Evolutionary conservation across 2,329 filamentous ascomycete genomes (phyloP).

Genomic region (Teratosphaeria gauchensis): DNA sequence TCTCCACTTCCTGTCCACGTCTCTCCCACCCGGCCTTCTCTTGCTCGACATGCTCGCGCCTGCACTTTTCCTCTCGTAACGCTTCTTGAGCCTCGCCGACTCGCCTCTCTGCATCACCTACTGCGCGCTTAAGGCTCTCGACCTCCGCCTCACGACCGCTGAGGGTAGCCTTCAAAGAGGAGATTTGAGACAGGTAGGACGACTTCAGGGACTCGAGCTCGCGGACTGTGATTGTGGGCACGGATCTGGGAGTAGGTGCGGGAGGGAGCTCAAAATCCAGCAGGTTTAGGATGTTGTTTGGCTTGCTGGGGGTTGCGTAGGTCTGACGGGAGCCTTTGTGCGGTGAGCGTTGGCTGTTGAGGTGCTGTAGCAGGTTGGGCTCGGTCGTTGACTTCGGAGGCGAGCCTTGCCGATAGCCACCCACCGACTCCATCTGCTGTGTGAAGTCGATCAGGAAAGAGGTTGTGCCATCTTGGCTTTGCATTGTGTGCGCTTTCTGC

Average conservation of each 20-base stretch:
- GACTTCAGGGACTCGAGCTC: constrained; percentile 92
- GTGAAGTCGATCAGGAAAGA: constrained; percentile 84
- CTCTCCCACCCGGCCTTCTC: constrained; percentile 79
- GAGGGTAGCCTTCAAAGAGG: constrained; percentile 81
- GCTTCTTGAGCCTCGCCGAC: constrained; percentile 79
- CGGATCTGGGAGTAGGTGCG: constrained; percentile 79
- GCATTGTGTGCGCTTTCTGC: constrained; percentile 29
- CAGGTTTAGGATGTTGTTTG: constrained; percentile 53
- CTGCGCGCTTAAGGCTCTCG: constrained; percentile 72
- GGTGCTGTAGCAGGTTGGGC: constrained; percentile 36
- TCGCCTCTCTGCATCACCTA: constrained; percentile 82
- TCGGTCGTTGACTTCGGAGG: constrained; percentile 42
- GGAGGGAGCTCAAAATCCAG: constrained; percentile 92
- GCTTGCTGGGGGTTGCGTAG: constrained; percentile 34
- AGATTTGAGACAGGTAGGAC: constrained; percentile 82
- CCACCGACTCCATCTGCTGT: constrained; percentile 57
- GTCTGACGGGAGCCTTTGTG: constrained; percentile 26
- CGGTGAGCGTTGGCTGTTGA: constrained; percentile 34
- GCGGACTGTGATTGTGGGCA: constrained; percentile 81
- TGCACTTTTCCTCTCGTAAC: constrained; percentile 63
- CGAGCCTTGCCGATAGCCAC: constrained; percentile 38
- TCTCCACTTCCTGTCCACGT: constrained; percentile 76
- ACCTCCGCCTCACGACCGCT: constrained; percentile 92
- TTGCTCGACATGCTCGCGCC: constrained; percentile 60
- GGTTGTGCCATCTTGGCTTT: constrained; percentile 55